Evolutionary conservation across 2,329 filamentous ascomycete genomes (phyloP).

Genomic region (Aspergillus arachidicola): DNA sequence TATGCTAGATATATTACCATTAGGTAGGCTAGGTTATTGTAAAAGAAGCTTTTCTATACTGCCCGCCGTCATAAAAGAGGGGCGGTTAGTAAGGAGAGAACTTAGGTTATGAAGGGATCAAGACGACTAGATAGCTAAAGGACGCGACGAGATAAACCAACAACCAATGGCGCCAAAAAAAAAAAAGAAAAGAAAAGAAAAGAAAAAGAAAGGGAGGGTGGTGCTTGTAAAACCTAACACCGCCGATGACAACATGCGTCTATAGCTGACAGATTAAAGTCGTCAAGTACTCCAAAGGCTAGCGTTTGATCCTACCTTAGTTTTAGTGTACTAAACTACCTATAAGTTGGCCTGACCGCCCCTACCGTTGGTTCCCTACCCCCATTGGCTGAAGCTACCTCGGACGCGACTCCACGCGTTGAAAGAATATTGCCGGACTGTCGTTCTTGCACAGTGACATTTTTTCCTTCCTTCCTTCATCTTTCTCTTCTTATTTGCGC

Average conservation of each 20-base stretch:
- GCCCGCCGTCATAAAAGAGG: neutral
- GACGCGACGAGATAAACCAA: neutral
- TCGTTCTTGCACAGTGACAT: neutral
- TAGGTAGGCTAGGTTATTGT: neutral
- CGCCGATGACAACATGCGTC: neutral
- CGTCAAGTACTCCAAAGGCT: neutral
- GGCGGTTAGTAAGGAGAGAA: neutral
- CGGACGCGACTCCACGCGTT: slow-evolving; percentile 20
- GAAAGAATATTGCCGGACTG: neutral
- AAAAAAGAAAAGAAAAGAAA: neutral
- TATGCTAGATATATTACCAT: neutral
- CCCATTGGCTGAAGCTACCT: slow-evolving; percentile 23
- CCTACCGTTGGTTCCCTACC: neutral
- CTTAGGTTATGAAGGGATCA: neutral
- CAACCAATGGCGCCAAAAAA: neutral
- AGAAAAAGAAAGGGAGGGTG: neutral
- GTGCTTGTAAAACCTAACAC: neutral
- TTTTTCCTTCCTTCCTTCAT: neutral
- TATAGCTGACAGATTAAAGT: neutral
- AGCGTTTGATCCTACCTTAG: neutral
- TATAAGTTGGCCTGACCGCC: neutral
- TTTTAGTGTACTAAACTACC: too few relatives aligned
- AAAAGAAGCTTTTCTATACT: neutral
- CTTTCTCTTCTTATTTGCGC: neutral
- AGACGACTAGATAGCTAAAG: neutral